A percentile compares a stretch with the other conserved stretches of the same genome.
Conservation (phyloP, 179 eudicot genomes). For the Camellia oleifera region DNA sequence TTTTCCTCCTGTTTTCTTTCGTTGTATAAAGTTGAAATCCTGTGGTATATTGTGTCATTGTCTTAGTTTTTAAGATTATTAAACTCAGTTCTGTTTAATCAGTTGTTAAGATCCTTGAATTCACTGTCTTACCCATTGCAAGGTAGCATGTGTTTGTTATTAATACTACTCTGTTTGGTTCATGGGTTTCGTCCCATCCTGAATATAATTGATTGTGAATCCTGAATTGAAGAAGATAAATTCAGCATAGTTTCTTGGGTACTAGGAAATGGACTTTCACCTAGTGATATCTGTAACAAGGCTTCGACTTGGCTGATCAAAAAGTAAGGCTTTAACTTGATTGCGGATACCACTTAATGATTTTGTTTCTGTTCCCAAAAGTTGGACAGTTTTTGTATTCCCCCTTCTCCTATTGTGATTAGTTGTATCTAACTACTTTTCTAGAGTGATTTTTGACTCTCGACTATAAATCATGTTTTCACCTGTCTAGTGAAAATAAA, state of each 20-base stretch:
- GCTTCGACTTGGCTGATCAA: too few relatives aligned
- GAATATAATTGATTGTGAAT: not conserved
- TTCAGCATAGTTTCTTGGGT: not conserved
- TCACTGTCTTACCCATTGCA: not conserved
- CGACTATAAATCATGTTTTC: not conserved
- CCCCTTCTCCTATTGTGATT: not conserved
- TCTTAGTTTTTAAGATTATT: not conserved
- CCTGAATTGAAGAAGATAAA: not conserved
- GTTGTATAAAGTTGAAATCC: not conserved
- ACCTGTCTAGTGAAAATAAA: not conserved
- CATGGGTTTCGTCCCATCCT: not conserved
- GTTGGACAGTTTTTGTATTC: not conserved
- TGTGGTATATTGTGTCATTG: not conserved
- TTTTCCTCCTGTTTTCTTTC: not conserved
- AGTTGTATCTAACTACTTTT: not conserved
- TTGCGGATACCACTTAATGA: not conserved
- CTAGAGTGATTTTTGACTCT: not conserved
- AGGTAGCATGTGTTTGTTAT: not conserved
- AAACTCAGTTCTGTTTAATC: not conserved
- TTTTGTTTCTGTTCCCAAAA: not conserved
- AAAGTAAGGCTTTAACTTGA: not conserved
- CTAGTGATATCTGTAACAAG: not conserved
- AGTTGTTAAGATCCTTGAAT: not conserved
- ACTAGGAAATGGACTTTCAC: not conserved
- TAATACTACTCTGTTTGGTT: not conserved